Conservation (phyloP, 1,139 yeast genomes). For the Geotrichum klebahnii region DNA sequence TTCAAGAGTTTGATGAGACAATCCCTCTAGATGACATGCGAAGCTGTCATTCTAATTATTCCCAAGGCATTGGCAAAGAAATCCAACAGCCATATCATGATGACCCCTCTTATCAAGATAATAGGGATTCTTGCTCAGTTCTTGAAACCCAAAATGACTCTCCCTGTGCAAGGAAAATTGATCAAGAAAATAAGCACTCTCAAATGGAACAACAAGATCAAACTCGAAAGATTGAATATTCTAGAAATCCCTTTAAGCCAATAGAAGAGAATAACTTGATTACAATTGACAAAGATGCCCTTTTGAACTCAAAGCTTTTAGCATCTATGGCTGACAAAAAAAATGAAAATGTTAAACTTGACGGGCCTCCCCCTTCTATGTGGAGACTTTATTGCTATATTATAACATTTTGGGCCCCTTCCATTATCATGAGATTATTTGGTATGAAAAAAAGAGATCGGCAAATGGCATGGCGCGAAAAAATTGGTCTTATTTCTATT, state of each 20-base stretch:
- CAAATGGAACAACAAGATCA: not conserved
- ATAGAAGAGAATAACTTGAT: not conserved
- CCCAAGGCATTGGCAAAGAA: not conserved
- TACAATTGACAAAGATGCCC: too few relatives aligned
- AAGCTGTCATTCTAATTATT: not conserved
- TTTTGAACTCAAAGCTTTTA: not conserved
- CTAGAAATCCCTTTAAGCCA: not conserved
- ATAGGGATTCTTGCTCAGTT: too few relatives aligned
- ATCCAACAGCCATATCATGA: not conserved
- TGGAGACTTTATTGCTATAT: slow-evolving; percentile 76
- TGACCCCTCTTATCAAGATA: not conserved
- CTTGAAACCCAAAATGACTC: too few relatives aligned
- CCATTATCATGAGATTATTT: slow-evolving; percentile 58
- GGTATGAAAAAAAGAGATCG: slow-evolving; percentile 68
- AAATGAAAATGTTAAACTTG: not conserved
- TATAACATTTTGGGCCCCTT: slow-evolving; percentile 86
- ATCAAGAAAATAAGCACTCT: not conserved
- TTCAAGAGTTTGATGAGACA: slow-evolving; percentile 4
- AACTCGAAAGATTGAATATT: not conserved
- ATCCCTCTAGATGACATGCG: slow-evolving; percentile 6
- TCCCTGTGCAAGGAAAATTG: too few relatives aligned
- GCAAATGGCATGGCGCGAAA: slow-evolving; percentile 91
- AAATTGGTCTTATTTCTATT: slow-evolving; percentile 68
- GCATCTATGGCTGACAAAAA: not conserved
- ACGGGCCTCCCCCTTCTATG: slow-evolving; percentile 41